A percentile compares a stretch with the other conserved stretches of the same genome.
phyloP scores from a whole-genome alignment of 179 eudicot species.

The Drosera spatulata region DNA sequence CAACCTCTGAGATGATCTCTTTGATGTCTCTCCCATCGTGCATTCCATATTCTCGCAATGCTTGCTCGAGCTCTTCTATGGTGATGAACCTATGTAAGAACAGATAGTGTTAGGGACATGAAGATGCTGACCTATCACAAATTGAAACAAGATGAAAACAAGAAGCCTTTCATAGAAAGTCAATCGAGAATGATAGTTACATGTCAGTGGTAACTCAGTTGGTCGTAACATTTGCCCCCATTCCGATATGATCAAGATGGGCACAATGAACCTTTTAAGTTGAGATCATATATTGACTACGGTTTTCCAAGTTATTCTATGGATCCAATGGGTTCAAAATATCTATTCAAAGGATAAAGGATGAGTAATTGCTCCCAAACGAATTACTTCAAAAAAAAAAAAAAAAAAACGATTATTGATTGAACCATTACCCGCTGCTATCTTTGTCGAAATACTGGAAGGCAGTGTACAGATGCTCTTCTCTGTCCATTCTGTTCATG shows the following conservation, averaged over 20 bases:
- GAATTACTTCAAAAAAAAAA: too few relatives aligned
- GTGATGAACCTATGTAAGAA: slow-evolving; percentile 39
- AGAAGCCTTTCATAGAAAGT: neutral
- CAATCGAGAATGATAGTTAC: too few relatives aligned
- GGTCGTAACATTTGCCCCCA: too few relatives aligned
- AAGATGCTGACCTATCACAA: too few relatives aligned
- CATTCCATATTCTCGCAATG: slow-evolving; percentile 63
- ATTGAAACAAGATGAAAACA: neutral
- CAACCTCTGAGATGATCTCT: slow-evolving; percentile 66
- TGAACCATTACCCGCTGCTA: slow-evolving; percentile 47
- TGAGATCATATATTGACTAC: too few relatives aligned
- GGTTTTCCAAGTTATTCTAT: too few relatives aligned
- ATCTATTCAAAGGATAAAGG: too few relatives aligned
- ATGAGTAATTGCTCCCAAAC: too few relatives aligned
- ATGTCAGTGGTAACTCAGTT: too few relatives aligned
- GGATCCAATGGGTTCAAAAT: too few relatives aligned
- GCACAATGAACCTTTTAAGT: too few relatives aligned
- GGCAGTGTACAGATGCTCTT: slow-evolving; percentile 72
- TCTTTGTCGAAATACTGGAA: slow-evolving; percentile 81
- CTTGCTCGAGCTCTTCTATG: slow-evolving; percentile 73
- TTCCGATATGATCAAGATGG: too few relatives aligned
- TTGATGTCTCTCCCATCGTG: slow-evolving; percentile 52
- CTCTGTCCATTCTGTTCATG: slow-evolving; percentile 70
- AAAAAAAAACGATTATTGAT: neutral
- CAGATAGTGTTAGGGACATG: neutral